A percentile compares a stretch with the other conserved stretches of the same genome.
Conservation (phyloP, 164 flowering plant species). For the Aristolochia contorta region DNA sequence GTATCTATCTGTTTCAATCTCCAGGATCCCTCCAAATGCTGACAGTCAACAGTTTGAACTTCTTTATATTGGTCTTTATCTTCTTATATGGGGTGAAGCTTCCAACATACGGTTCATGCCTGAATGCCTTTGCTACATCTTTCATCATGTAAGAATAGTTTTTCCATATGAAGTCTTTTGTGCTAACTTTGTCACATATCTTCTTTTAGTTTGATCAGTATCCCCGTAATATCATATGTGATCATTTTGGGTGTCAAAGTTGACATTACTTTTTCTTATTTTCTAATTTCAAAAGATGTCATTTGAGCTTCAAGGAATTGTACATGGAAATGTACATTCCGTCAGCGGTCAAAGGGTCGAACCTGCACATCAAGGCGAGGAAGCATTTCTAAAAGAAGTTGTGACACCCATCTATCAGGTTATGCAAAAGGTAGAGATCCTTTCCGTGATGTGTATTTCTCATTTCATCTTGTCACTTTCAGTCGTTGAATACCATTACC, state of each 20-base stretch:
- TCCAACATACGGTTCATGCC: slow-evolving; percentile 98
- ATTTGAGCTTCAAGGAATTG: slow-evolving; percentile 45
- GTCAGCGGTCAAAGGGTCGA: slow-evolving; percentile 50
- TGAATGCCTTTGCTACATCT: slow-evolving; percentile 94
- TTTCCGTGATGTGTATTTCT: neutral
- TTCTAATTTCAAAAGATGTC: slow-evolving; percentile 57
- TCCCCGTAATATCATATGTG: neutral
- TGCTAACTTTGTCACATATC: neutral
- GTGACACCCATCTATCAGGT: slow-evolving; percentile 82
- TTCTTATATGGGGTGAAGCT: slow-evolving; percentile 99
- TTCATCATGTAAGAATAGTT: slow-evolving; percentile 58
- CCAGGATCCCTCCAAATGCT: slow-evolving; percentile 37
- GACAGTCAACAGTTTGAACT: slow-evolving; percentile 65
- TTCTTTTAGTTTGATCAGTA: neutral
- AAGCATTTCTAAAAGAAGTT: slow-evolving; percentile 62
- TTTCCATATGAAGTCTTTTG: slow-evolving; percentile 1
- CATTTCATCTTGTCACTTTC: neutral
- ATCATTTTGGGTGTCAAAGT: neutral
- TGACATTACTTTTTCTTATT: neutral
- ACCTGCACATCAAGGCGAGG: slow-evolving; percentile 47
- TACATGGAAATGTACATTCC: slow-evolving; percentile 35
- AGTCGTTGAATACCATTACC: slow-evolving; percentile 1
- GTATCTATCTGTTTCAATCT: neutral
- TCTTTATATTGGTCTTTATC: slow-evolving; percentile 84
- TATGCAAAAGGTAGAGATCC: slow-evolving; percentile 45